Evolutionary conservation across 225 moss, liverwort and hornwort genomes (phyloP).

Genomic region (Climacium dendroides): DNA sequence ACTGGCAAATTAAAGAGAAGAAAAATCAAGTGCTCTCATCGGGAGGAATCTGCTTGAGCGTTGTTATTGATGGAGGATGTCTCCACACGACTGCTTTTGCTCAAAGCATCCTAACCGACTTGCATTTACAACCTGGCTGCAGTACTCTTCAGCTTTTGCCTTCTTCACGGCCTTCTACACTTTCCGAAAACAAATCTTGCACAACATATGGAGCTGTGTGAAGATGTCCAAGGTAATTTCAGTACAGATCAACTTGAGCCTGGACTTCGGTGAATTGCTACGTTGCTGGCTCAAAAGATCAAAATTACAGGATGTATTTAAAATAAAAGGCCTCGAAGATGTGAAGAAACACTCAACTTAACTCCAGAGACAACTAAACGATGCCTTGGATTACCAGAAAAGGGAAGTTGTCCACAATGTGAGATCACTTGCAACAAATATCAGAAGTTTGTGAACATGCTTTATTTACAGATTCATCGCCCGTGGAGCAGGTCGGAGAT

Average conservation of each 20-base stretch:
- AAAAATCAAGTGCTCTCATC: neutral
- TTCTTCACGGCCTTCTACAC: neutral
- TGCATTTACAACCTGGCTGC: neutral
- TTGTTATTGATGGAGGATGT: neutral
- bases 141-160: neutral
- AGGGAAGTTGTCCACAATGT: neutral
- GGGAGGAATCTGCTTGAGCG: neutral
- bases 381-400: neutral
- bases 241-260: neutral
- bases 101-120: neutral
- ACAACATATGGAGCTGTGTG: neutral
- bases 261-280: neutral
- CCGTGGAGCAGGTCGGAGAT: neutral
- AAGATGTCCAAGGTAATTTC: neutral
- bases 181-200: neutral
- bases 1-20: neutral
- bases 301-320: neutral
- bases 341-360: neutral
- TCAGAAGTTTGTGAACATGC: constrained; percentile 5
- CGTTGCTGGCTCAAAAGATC: neutral
- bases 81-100: neutral
- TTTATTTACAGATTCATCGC: constrained; percentile 21
- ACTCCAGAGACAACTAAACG: neutral
- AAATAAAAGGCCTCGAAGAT: neutral
- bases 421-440: neutral